These are phyloP conservation scores for Arachis monticola DNA, from an alignment of 331 rosid genomes.

Conservation along the genomic window DNA sequence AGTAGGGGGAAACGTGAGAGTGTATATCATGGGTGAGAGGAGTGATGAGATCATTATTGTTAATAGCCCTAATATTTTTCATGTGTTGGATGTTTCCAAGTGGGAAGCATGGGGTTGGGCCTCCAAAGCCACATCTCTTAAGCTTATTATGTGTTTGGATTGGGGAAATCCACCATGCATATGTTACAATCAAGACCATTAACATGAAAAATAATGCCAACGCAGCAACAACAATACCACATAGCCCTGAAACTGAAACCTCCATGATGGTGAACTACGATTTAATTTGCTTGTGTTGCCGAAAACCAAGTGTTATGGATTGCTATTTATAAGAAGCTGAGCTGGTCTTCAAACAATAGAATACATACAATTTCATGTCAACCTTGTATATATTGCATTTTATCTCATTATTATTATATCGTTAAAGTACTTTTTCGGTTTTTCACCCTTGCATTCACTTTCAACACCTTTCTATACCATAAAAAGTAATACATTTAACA, in stretches of 20 bases:
- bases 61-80: conserved; percentile 33
- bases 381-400: too few relatives aligned
- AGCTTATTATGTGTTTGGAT: conserved; percentile 50
- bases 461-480: not conserved
- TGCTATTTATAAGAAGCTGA: conserved; percentile 41
- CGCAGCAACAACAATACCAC: conserved; percentile 30
- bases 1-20: conserved; percentile 73
- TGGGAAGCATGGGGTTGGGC: conserved; percentile 77
- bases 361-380: conserved; percentile 40
- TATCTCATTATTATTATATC: not conserved
- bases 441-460: not conserved
- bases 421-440: not conserved
- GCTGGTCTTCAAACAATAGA: not conserved
- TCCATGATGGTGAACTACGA: too few relatives aligned
- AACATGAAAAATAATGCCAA: conserved; percentile 32
- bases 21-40: conserved; percentile 68
- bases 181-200: conserved; percentile 41
- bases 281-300: conserved; percentile 40
- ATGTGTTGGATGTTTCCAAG: conserved; percentile 68
- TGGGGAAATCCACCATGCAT: conserved; percentile 72
- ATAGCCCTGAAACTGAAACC: conserved; percentile 31
- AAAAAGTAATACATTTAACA: too few relatives aligned
- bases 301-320: not conserved
- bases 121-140: conserved; percentile 68
- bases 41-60: conserved; percentile 4